Base-by-base conservation (phyloP, 2,329 filamentous ascomycete species). In the Podosphaera leucotricha region DNA sequence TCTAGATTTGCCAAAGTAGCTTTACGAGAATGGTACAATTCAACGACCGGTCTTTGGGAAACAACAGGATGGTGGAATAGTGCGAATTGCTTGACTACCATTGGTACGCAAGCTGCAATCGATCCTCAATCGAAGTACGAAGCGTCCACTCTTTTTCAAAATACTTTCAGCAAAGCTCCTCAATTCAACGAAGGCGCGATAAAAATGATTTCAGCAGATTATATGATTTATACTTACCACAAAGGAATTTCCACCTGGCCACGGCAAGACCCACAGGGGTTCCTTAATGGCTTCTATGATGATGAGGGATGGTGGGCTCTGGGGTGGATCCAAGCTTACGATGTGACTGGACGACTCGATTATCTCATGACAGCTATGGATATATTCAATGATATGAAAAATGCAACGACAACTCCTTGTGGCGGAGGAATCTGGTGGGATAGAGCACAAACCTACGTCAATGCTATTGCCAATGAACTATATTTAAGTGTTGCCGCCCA, bases 11-110 rank as follows among this genome's bases (percentile, higher is more conserved):
- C 62, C 2, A 53, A 65, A 1, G 53, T 58, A 19, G 56, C 64
- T 5, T 62, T 80, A 1, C 73, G 79, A 51, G 54, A 53, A 37
- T 81, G 71, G 68, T 81, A 81, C 57, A 68, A 77, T 53, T 46
- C 59, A 2, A 53, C 55, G 4, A 72, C 66, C 1, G 78, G 79
- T 2, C 61, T 80, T 11, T 83, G 75, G 74, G 60, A 71, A 44
- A 67, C 68, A 0, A 66, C 68, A 6, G 67, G 68, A n/a, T 84
- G 79, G 79, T 84, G 79, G 79, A 80, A 82, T 54, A 68, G 69
- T 44, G 79, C 71, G 38, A 83, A 81, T 54, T 66, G 67, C 46
- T 61, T 83, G 47, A 79, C 75, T 0, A 67, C 66, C 2, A 58
- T 82, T 16, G 69, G 66, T 43, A 72, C 81, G 45, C 45, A 56